Percentiles rank a stretch among this genome's conserved stretches.
Evolutionary conservation across 805 yeast genomes (phyloP).

Genomic region (Candida nemodendra): DNA sequence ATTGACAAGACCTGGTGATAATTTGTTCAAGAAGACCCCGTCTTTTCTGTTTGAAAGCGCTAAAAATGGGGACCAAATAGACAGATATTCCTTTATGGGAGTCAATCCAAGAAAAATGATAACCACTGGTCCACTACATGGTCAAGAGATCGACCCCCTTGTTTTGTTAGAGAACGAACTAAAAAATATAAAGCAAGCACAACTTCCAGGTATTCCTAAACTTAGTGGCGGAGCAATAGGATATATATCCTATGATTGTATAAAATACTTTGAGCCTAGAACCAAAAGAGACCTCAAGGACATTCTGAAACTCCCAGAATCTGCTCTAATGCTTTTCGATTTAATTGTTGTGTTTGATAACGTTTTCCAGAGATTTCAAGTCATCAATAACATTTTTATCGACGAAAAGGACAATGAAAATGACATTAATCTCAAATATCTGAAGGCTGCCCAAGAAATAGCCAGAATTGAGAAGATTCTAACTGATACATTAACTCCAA

Average conservation of each 20-base stretch:
- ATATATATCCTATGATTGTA: constrained; percentile 93
- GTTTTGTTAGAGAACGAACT: constrained; percentile 72
- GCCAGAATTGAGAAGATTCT: constrained; percentile 51
- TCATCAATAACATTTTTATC: constrained; percentile 74
- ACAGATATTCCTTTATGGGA: constrained; percentile 90
- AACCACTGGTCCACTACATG: constrained; percentile 71
- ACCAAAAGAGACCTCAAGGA: constrained; percentile 77
- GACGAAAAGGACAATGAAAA: constrained; percentile 30
- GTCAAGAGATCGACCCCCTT: constrained; percentile 77
- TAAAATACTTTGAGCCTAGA: constrained; percentile 93
- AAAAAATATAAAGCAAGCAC: constrained; percentile 61
- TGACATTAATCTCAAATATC: constrained; percentile 45
- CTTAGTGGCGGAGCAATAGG: constrained; percentile 97
- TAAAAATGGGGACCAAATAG: constrained; percentile 82
- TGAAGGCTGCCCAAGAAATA: constrained; percentile 57
- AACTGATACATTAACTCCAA: constrained; percentile 39
- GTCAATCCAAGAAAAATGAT: constrained; percentile 78
- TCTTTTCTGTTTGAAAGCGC: constrained; percentile 90
- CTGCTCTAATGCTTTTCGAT: constrained; percentile 88
- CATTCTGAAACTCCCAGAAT: constrained; percentile 83
- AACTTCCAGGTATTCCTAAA: constrained; percentile 77
- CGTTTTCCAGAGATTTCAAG: constrained; percentile 89
- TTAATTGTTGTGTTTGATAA: constrained; percentile 89
- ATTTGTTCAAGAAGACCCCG: constrained; percentile 48
- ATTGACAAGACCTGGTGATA: constrained; percentile 64